Evolutionary conservation across 441 rosid species (phyloP).

Genomic region (Cnidoscolus chayamansa): DNA sequence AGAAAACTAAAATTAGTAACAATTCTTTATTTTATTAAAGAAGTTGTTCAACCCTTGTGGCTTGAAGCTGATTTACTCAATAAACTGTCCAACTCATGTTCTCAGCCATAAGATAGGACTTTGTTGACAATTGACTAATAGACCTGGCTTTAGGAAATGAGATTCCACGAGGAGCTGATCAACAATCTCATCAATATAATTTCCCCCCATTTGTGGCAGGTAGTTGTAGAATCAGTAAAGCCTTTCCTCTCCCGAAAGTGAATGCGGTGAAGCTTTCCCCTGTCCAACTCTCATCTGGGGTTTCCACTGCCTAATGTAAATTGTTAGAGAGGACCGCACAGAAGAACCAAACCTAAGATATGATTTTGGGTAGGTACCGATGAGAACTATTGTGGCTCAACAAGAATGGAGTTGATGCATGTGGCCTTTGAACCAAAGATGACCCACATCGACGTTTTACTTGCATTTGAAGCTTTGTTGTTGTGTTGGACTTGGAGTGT

Average conservation of each 20-base stretch:
- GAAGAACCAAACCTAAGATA: neutral
- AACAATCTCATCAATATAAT: no score
- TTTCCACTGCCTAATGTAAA: slow-evolving; percentile 7
- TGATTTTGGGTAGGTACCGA: neutral
- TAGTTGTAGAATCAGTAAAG: slow-evolving; percentile 66
- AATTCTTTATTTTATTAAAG: no score
- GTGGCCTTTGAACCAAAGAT: neutral
- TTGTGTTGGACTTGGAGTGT: neutral
- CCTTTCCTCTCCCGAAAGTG: slow-evolving; percentile 51
- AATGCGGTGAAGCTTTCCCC: slow-evolving; percentile 1
- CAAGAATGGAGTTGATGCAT: neutral
- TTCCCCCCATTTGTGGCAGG: slow-evolving; percentile 32
- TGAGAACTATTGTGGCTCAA: neutral
- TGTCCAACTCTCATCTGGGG: slow-evolving; percentile 2
- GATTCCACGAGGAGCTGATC: neutral
- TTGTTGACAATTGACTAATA: neutral
- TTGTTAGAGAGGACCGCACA: neutral
- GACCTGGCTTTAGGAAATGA: neutral
- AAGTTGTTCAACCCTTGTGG: no score
- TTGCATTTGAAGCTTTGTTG: neutral
- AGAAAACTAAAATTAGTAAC: no score
- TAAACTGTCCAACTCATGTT: neutral
- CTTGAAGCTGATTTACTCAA: neutral
- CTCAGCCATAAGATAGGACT: neutral
- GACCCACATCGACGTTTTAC: neutral